Evolutionary conservation across 2,329 filamentous ascomycete genomes (phyloP).

Genomic region (Stagonosporopsis rhizophila): DNA sequence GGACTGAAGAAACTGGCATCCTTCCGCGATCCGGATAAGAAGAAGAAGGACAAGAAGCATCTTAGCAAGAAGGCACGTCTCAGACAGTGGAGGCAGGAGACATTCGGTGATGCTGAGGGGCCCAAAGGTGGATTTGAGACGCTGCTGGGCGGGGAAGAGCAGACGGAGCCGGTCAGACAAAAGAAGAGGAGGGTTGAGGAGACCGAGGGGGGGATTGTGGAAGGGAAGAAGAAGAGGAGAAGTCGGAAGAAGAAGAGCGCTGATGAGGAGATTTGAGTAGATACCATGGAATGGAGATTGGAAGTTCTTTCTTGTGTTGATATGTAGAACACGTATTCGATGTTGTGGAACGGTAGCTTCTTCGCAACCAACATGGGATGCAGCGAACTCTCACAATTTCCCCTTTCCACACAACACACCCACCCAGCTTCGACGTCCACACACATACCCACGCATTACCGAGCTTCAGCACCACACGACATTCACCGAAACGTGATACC

Average conservation of each 20-base stretch:
- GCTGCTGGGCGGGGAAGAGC: conserved; percentile 19
- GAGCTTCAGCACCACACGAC: too few relatives aligned
- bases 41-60: conserved; percentile 84
- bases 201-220: conserved; percentile 5
- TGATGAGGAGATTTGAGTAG: conserved; percentile 6
- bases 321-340: too few relatives aligned
- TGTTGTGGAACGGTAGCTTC: too few relatives aligned
- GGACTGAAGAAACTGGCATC: conserved; percentile 94
- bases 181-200: conserved; percentile 11
- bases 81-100: conserved; percentile 80
- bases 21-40: conserved; percentile 88
- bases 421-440: too few relatives aligned
- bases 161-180: background rate
- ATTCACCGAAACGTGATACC: too few relatives aligned
- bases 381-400: too few relatives aligned
- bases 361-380: too few relatives aligned
- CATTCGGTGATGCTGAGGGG: conserved; percentile 68
- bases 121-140: conserved; percentile 52
- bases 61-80: conserved; percentile 92
- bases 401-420: too few relatives aligned
- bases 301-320: background rate
- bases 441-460: too few relatives aligned
- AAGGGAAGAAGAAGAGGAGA: conserved; percentile 14
- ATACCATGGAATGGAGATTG: background rate
- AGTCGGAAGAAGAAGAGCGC: conserved; percentile 18